A percentile compares a stretch with the other conserved stretches of the same genome.
phyloP scores from a whole-genome alignment of 2,329 filamentous ascomycete genomes.

The Exophiala phaeomuriformis region DNA sequence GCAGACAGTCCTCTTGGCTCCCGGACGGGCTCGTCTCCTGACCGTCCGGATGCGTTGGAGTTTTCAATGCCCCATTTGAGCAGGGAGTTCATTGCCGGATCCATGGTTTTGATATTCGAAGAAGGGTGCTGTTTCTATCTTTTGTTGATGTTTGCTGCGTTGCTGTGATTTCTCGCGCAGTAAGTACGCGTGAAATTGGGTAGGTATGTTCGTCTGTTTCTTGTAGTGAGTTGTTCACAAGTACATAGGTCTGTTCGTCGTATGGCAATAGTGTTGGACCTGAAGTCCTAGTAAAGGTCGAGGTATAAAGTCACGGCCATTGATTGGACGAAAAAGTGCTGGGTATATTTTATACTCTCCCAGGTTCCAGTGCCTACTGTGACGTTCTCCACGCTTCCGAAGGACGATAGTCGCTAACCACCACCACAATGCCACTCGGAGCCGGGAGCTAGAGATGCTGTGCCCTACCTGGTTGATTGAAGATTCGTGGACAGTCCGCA shows the following conservation, averaged over 20 bases:
- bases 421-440: background rate
- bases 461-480: too few relatives aligned
- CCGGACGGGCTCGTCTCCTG: conserved; percentile 21
- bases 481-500: too few relatives aligned
- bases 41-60: conserved; percentile 34
- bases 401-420: background rate
- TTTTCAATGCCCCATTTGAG: conserved; percentile 72
- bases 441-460: too few relatives aligned
- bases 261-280: too few relatives aligned
- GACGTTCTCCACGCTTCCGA: conserved; percentile 17
- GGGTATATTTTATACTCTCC: too few relatives aligned
- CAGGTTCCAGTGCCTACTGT: conserved; percentile 18
- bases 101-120: conserved; percentile 33
- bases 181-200: too few relatives aligned
- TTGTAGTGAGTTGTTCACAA: too few relatives aligned
- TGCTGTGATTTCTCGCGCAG: too few relatives aligned
- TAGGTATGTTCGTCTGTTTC: too few relatives aligned
- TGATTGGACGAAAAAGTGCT: background rate
- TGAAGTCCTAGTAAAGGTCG: background rate
- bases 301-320: background rate
- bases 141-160: too few relatives aligned
- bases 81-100: conserved; percentile 64
- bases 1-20: conserved; percentile 51
- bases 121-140: background rate
- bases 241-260: too few relatives aligned